Base-by-base conservation (phyloP, 768 basidiomycete species). In the Leccinum broughii region DNA sequence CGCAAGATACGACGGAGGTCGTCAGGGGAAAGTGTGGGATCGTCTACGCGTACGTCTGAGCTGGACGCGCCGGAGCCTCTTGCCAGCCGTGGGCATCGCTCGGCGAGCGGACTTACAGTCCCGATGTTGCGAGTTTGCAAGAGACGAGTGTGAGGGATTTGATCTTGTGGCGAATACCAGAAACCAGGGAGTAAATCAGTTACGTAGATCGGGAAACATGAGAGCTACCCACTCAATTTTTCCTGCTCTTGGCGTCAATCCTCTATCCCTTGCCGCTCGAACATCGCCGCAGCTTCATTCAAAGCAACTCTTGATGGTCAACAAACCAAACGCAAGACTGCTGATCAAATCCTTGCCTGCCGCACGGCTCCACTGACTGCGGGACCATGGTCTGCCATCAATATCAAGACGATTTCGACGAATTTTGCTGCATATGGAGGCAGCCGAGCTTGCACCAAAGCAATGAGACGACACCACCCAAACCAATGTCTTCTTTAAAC, bases 121-220 rank as follows among this genome's bases (percentile, higher is more conserved):
- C 76, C 17, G 84, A 86, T 64, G 84, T 81, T 11, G 71, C 71
- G 39, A 86, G 82, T 59, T 59, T 72, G 5, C 74, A 76, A 44
- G 73, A 73, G 37, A 20, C 59, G 1, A 58, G 69, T n/a, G 26
- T 95, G 65, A 94, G 91, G 66, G 90, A 93, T 87, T 99, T 99
- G 83, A 99, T 97, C 86, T 98, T 98, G 88, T 99, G 96, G 50
- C 96, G 96, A 66, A 99, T 99, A 81, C 96, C 96, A 66, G 88
- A 90, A 82, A 98, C 90, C 91, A 64, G 39, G 8, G 14, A 39
- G 28, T 41, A 32, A 59, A 22, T 65, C 35, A 57, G 39, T 57
- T 57, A 64, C 61, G 35, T 30, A 15, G 24, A 11, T 15, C 22
- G n/a, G 32, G 5, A n/a, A 64, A 30, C 34, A 41, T 8, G 3